Evolutionary conservation across 305 asterid species (phyloP).

Genomic region (Rubia peregrina): DNA sequence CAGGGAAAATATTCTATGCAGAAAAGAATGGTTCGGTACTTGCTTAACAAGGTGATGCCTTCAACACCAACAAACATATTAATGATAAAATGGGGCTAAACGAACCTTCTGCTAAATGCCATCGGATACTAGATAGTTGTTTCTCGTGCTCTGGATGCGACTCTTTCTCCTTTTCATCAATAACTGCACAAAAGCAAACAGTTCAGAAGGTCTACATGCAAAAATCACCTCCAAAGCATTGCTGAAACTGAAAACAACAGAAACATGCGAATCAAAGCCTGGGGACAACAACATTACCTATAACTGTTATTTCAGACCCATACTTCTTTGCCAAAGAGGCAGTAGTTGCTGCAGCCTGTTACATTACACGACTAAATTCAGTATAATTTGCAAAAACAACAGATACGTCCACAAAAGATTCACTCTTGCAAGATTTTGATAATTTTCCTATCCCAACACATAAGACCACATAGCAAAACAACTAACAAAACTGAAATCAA

Average conservation of each 20-base stretch:
- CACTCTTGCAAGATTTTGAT: neutral
- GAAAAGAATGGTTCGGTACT: neutral
- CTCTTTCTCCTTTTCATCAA: conserved; percentile 79
- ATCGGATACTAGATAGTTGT: conserved; percentile 79
- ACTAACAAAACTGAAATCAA: neutral
- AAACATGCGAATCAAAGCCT: neutral
- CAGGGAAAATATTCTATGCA: neutral
- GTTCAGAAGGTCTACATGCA: conserved; percentile 19
- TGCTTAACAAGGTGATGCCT: conserved; percentile 1
- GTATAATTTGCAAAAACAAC: neutral
- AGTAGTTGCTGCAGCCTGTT: conserved; percentile 75
- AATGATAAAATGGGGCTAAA: conserved; percentile 5
- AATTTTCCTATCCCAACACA: neutral
- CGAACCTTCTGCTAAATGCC: conserved; percentile 93
- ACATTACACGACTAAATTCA: conserved; percentile 11
- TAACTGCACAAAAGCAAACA: conserved; percentile 51
- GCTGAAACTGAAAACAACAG: conserved; percentile 2
- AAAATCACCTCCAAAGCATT: conserved; percentile 16
- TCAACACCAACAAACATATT: neutral
- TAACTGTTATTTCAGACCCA: conserved; percentile 91
- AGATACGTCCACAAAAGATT: neutral
- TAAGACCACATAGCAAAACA: neutral
- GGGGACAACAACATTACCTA: conserved; percentile 40
- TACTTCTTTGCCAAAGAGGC: conserved; percentile 95
- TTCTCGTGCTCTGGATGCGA: conserved; percentile 66